phyloP scores from a whole-genome alignment of 1,284 basidiomycete genomes.

The Vanrija pseudolonga region DNA sequence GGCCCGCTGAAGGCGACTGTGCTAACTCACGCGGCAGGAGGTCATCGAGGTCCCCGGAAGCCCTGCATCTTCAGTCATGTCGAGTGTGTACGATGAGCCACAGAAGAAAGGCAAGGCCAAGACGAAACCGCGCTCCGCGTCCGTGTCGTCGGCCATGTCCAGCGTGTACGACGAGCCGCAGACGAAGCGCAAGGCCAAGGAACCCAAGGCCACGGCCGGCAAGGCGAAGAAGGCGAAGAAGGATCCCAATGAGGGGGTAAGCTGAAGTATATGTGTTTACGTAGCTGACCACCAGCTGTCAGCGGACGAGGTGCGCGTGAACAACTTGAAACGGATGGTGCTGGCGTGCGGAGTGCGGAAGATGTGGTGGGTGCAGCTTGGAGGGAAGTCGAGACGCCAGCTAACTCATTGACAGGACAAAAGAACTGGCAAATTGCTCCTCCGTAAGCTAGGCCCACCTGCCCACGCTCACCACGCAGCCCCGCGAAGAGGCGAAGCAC shows the following conservation, averaged over 20 bases:
- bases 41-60: not conserved
- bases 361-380: constrained; percentile 58
- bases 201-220: not conserved
- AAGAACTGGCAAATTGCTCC: constrained; percentile 64
- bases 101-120: not conserved
- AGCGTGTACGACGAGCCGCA: constrained; percentile 17
- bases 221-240: constrained; percentile 19
- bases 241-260: constrained; percentile 35
- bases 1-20: too few species aligned
- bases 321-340: constrained; percentile 54
- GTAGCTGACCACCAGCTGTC: constrained; percentile 23
- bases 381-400: not conserved
- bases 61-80: constrained; percentile 7
- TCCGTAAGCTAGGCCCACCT: constrained; percentile 29
- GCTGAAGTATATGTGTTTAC: not conserved
- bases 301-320: constrained; percentile 36
- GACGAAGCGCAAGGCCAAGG: not conserved
- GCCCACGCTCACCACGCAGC: constrained; percentile 22
- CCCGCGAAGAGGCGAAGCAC: constrained; percentile 63
- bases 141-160: constrained; percentile 10
- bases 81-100: constrained; percentile 17
- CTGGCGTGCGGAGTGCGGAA: constrained; percentile 75
- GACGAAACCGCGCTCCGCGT: not conserved
- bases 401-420: constrained; percentile 44
- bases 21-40: not conserved